Base-by-base conservation (phyloP, 2,329 filamentous ascomycete genomes). In the Penicillium aurantiogriseum region DNA sequence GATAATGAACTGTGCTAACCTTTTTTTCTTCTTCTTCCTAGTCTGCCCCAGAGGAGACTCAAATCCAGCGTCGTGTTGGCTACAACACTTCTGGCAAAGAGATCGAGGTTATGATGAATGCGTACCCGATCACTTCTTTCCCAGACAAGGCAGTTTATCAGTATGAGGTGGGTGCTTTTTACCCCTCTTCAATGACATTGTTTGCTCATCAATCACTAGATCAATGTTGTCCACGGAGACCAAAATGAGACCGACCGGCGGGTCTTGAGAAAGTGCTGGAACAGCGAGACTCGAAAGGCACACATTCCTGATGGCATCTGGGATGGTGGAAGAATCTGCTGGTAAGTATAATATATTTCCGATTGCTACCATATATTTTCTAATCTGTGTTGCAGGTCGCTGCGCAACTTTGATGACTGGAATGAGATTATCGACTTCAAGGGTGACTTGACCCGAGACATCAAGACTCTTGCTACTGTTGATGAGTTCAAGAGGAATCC, bases 271-370 rank as follows among this genome's bases (percentile, higher is more conserved):
- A 92, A 90, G 70, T 83, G 92, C 29, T 97, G 91, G 91, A 76
- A 84, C 1, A 88, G 87, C 0, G 77, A 81, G 1, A 74, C 77
- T 13, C 45, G 58, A 13, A 51, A 51, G 48, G 54, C 47, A 44
- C 23, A 51, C 17, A 39, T 61, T 17, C 1, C 77, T 79, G 2
- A 74, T 77, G 2, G 78, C 79, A 83, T 97, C 55, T 92, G 86
- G 66, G 92, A 97, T 76, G 90, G 91, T 29, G 87, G 88, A 68
- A 91, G 88, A 73, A 81, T 99, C 46, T 92, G 91, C 17, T 99
- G 94, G 93, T 89, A 78, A 67, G 78, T 57, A 25, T 49, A 45
- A 35, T 60, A 69, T 48, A 70, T 40, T 45, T 17, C 19, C 17
- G 7, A 2, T 43, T 75, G 71, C 73, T 79, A 76, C 11, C 76